Conservation (phyloP, 805 yeast genomes). For the Candida railenensis region DNA sequence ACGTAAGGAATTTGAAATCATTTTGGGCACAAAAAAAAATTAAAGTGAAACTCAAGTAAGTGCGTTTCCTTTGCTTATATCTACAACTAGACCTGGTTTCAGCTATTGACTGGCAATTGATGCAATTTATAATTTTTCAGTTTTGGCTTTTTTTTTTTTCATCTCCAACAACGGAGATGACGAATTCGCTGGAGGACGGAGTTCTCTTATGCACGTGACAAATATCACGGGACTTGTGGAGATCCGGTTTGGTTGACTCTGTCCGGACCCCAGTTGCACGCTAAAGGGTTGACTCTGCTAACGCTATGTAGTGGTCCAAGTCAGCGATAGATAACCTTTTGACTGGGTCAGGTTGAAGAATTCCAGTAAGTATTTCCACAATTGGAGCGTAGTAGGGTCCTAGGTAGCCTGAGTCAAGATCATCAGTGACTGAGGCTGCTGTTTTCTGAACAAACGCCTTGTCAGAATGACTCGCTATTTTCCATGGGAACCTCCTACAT, state of each 20-base stretch:
- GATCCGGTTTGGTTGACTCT: too few relatives aligned
- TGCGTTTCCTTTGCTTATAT: too few relatives aligned
- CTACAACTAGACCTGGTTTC: too few relatives aligned
- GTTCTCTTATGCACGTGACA: too few relatives aligned
- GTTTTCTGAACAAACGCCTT: constrained; percentile 12
- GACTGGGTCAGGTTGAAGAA: constrained; percentile 3
- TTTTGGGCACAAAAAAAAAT: constrained; percentile 10
- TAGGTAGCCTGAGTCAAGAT: not conserved
- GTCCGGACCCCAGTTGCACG: not conserved
- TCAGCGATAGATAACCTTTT: not conserved
- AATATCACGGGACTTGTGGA: too few relatives aligned
- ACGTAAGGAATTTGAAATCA: constrained; percentile 31
- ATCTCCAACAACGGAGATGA: not conserved
- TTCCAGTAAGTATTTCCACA: not conserved
- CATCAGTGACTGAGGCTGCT: not conserved
- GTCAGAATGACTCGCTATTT: constrained; percentile 36
- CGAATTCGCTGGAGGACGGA: too few relatives aligned
- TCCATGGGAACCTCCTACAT: constrained; percentile 46
- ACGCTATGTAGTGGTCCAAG: not conserved
- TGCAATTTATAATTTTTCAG: not conserved
- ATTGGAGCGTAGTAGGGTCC: constrained; percentile 1
- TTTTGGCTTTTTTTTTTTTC: too few relatives aligned
- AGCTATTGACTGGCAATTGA: too few relatives aligned
- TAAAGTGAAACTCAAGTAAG: not conserved
- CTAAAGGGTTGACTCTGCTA: not conserved